Evolutionary conservation across 805 yeast genomes (phyloP), one percentile per base, ranked within the genome.

Genomic region (Candida krabiensis): DNA sequence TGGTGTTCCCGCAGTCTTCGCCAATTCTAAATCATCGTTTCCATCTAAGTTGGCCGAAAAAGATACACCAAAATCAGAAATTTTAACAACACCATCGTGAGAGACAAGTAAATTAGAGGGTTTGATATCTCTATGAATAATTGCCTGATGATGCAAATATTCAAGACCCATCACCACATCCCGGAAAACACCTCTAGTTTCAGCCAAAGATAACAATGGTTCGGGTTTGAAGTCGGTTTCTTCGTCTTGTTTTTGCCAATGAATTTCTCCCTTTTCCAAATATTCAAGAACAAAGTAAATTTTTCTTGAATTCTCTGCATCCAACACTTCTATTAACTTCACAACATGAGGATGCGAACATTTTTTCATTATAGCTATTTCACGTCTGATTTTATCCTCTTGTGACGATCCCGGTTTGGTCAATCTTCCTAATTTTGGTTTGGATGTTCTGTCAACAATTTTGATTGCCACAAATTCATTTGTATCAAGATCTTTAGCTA

Each of bases 1-100:
- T 2, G 98, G 98, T 0, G 98, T 91, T 4, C 98, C 99, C 0
- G 95, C 98, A 0, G 98, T 91, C 61, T 90, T 91, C 2, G 96
- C 95, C 44, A 91, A 69, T 52, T 91, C 97, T 39, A 80, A 67
- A 45, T 89, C 96, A 47, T 76, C 70, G 40, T 60, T 58, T 19
- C 75, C 78, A 34, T 77, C 79, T 19, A 57, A 29, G 24, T 50
- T 55, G 2, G 64, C 57, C 1, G 91, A 88, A 61, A 86, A 85
- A 1, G 96, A 87, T 11, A 93, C 95, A 17, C 99, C 98, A 64
- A 91, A 93, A 66, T 91, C 99, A n/a, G 95, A 82, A 28, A 91
- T 93, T 63, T 93, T 93, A 18, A 90, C 96, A 6, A 73, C 70
- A 37, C 82, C 79, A 48, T 85, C 82, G 12, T 73, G 64, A 19